Base-by-base conservation (phyloP, 2,329 filamentous ascomycete genomes). In the Diaporthe sp. region DNA sequence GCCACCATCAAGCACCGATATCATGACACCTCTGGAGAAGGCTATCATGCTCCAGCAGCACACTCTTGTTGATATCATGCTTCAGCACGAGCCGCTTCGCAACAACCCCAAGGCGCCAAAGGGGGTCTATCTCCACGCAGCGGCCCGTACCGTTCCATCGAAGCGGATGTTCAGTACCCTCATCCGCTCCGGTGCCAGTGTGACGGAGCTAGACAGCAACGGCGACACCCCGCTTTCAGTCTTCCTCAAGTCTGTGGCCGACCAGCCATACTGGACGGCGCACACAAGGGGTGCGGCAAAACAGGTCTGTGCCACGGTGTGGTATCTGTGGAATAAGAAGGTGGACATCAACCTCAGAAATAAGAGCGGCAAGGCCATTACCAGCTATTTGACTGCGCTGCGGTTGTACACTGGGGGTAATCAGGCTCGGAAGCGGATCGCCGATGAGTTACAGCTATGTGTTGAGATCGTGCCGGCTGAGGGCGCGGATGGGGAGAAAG, bases 281-380 rank as follows among this genome's bases (percentile, higher is more conserved):
- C 19, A 34, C 46, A 39, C 28, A 13, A 25, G n/a, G 22, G 58
- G 68, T 10, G 57, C 53, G 15, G 46, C 42, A 2, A 39, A 25
- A 12, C 25, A 25, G 15, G n/a, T 72, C 19, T 57, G 51, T 49
- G 37, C 31, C 15, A 49, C 67, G 1, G 53, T 75, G 19, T 75
- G 73, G 73, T 73, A 67, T 19, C 58, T 75, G 25, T 75, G 73
- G 73, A 73, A 55, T n/a, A 72, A 57, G 13, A 59, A 75, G 9
- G 39, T 75, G 31, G 73, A 75, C 39, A 19, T 75, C 68, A 72
- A 55, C 49, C 46, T 31, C 28, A 58, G 53, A 49, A 75, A 75
- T 46, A 72, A 67, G 15, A 53, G 34, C 25, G 73, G 73, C 46
- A 75, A 75, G 58, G 57, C 73, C 39, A 49, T 75, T 34, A 49